phyloP scores from a whole-genome alignment of 371 early-diverging fungal genomes.

The Syncephalis fuscata region DNA sequence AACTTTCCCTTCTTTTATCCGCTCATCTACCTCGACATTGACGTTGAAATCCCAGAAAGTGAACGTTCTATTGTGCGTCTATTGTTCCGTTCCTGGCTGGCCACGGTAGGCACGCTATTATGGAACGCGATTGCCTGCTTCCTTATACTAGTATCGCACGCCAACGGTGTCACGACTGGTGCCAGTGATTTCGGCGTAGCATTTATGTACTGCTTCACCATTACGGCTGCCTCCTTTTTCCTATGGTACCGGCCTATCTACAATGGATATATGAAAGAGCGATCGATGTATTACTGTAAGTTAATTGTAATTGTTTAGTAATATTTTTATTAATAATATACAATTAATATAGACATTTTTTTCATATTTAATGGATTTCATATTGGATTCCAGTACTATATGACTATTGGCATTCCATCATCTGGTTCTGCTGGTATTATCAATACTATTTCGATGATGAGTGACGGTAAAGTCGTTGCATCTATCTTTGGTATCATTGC shows the following conservation, averaged over 20 bases:
- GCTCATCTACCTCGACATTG: constrained; percentile 62
- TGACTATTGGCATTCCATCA: constrained; percentile 67
- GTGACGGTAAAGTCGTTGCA: constrained; percentile 44
- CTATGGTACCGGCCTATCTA: constrained; percentile 83
- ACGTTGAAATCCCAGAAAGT: constrained; percentile 48
- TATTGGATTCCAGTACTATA: constrained; percentile 60
- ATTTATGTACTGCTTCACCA: constrained; percentile 60
- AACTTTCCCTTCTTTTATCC: constrained; percentile 78
- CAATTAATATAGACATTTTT: constrained; percentile 33
- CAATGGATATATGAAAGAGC: constrained; percentile 77
- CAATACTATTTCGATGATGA: constrained; percentile 47
- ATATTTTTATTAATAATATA: background rate
- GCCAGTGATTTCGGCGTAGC: constrained; percentile 62
- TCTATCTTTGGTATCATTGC: constrained; percentile 51
- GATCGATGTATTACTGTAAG: constrained; percentile 69
- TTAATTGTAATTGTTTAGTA: background rate
- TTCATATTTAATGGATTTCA: constrained; percentile 79
- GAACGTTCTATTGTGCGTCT: constrained; percentile 42
- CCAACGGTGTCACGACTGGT: constrained; percentile 39
- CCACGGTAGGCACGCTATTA: constrained; percentile 47
- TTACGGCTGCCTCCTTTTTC: constrained; percentile 60
- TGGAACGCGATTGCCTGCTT: constrained; percentile 66
- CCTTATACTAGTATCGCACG: constrained; percentile 44
- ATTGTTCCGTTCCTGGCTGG: constrained; percentile 63
- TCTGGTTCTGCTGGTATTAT: constrained; percentile 75